Evolutionary conservation across 1,284 basidiomycete genomes (phyloP), one percentile per base, ranked within the genome.

Genomic region (Melampsora larici-populina): DNA sequence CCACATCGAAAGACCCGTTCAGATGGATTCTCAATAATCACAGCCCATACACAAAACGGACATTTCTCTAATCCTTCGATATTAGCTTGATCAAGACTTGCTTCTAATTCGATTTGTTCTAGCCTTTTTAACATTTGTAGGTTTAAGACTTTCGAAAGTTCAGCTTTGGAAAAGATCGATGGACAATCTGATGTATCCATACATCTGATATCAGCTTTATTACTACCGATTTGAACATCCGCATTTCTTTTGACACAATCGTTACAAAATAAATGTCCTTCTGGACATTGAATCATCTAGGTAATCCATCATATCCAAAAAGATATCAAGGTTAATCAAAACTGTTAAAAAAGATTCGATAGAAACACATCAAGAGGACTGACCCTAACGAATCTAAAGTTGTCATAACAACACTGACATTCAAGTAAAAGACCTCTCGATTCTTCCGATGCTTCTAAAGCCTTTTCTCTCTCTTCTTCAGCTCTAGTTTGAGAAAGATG

Each of bases 31-130:
- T 93, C 92, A 76, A 93, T 91, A 36, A 92, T 89, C 77, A 89
- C 89, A 76, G 89, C 91, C 84, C 88, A 94, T 21, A 92, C 91
- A 84, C 93, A 95, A 80, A 90, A 91, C 1, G 93, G 93, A 82
- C 93, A 95, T 81, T 90, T 91, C 84, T 93, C 92, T 11, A 94
- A 85, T 0, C 84, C 84, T 24, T 83, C 82, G 31, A 83, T 73
- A 15, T 73, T 79, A 6, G 82, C 82, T 24, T 63, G 73, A 18
- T 80, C 79, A 31, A 83, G 31, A 29, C 81, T 81, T 60, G 81
- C 81, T 76, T 82, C 81, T 55, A 80, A 80, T 43, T 79, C 70
- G 31, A 83, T 80, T 70, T 80, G 80, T 73, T 82, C 80, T 15
- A 82, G 77, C 33, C 81, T 79, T 7, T 68, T 72, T n/a, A 81